These are phyloP conservation scores for Xylariales sp. DNA, from an alignment of 2,329 filamentous ascomycete species.

Conservation along the genomic window DNA sequence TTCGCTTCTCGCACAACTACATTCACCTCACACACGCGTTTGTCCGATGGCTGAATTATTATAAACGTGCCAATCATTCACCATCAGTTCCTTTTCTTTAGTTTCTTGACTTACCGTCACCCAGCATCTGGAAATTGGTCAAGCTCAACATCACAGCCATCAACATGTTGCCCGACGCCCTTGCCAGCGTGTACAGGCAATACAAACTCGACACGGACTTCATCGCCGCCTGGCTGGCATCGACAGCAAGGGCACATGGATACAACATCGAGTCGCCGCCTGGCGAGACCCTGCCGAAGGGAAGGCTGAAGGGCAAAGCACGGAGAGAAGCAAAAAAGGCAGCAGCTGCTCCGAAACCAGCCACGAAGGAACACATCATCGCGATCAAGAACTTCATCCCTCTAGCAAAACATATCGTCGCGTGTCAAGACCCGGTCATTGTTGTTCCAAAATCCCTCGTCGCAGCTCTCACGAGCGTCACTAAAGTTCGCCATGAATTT, in stretches of 20 bases:
- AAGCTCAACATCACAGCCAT: too few relatives aligned
- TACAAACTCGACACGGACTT: background rate
- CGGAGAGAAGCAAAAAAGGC: background rate
- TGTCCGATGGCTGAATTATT: too few relatives aligned
- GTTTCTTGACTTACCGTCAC: too few relatives aligned
- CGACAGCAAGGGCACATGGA: background rate
- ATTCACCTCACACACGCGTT: too few relatives aligned
- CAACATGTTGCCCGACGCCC: background rate
- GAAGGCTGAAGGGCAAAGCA: background rate
- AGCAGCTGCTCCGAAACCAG: background rate
- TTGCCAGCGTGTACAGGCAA: background rate
- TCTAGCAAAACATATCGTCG: background rate
- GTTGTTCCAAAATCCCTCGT: background rate
- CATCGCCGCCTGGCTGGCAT: background rate
- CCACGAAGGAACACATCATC: background rate
- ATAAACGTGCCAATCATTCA: too few relatives aligned
- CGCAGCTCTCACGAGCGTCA: background rate
- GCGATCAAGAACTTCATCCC: background rate
- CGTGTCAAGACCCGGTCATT: background rate
- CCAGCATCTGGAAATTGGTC: background rate
- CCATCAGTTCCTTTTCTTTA: too few relatives aligned
- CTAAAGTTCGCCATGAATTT: background rate
- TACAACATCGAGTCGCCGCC: background rate
- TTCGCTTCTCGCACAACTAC: too few relatives aligned
- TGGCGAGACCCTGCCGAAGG: background rate